Evolutionary conservation across 768 basidiomycete species (phyloP), one percentile per base, ranked within the genome.

Genomic region (Baorangia bicolor): DNA sequence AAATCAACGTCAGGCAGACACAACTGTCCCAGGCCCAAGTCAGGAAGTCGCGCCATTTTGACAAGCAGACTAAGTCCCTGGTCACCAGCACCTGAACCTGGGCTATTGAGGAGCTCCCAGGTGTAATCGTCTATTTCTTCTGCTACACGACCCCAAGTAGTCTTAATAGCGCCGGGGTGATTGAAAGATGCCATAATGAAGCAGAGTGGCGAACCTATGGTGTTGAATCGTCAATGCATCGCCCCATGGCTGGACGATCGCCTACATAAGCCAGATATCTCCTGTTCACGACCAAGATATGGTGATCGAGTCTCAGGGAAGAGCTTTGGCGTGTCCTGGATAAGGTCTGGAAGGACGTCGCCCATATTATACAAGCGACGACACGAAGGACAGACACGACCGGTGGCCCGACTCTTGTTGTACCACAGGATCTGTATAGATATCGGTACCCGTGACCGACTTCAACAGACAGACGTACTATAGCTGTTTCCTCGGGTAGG

Each of bases 311-410:
- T 62, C 52, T 63, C 72, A 23, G 41, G 52, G 27, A 25, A 47
- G 31, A 37, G 16, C 35, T 59, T 62, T 9, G 57, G 38, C 6
- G 57, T 59, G 12, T 73, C 66, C 57, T 58, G 69, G 18, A 76
- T 56, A 23, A 79, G 78, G 25, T 83, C 79, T 4, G 80, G 78
- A 1, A 91, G 75, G 1, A 75, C 67, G 47, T 93, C 90, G 1
- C 88, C 88, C 0, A 92, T 70, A 6, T 74, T 76, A 65, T 91
- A 93, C 30, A 91, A 69, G 16, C 90, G 74, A 66, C 84, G 82
- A 64, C 91, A 93, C 1, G 88, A 81, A 3, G 91, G 90, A 63
- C 91, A 93, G 49, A 92, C 79, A 27, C 91, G 83, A 51, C 84
- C 81, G 11, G 76, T 79, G 6, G 78, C 69, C 3, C 91, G 81